Conservation (phyloP, 164 flowering plant genomes). For the Warburgia ugandensis region DNA sequence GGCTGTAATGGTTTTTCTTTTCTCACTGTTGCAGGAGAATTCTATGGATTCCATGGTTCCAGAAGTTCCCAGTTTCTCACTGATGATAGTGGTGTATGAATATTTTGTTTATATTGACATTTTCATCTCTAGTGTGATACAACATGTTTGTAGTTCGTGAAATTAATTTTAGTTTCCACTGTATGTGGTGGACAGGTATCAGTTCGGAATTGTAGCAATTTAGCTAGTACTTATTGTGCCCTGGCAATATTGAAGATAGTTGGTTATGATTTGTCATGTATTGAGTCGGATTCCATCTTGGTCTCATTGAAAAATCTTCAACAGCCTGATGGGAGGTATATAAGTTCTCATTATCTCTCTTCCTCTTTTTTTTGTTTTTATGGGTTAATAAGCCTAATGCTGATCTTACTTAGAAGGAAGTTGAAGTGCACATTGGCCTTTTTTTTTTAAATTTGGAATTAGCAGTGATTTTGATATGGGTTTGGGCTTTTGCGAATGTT, state of each 20-base stretch:
- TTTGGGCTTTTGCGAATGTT: too few species aligned
- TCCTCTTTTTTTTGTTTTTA: too few species aligned
- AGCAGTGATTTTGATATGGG: too few species aligned
- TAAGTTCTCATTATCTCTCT: too few species aligned
- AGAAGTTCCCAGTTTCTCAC: slow-evolving; percentile 54
- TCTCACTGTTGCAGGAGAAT: slow-evolving; percentile 41
- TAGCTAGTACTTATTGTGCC: slow-evolving; percentile 94
- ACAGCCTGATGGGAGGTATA: slow-evolving; percentile 86
- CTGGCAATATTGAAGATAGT: slow-evolving; percentile 69
- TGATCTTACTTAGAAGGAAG: too few species aligned
- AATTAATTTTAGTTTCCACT: neutral
- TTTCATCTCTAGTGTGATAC: neutral
- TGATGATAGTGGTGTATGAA: slow-evolving; percentile 46
- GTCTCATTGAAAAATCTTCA: slow-evolving; percentile 79
- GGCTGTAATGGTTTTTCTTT: neutral
- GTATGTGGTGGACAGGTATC: slow-evolving; percentile 32
- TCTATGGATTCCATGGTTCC: slow-evolving; percentile 87
- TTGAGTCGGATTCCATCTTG: slow-evolving; percentile 44
- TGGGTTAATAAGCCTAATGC: too few species aligned
- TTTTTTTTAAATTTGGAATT: too few species aligned
- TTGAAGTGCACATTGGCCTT: too few species aligned
- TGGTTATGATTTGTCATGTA: slow-evolving; percentile 47
- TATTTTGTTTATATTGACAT: neutral
- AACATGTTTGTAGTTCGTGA: neutral
- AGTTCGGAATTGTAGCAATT: slow-evolving; percentile 51